These are phyloP conservation scores for Aspergillus panamensis DNA, from an alignment of 495 filamentous ascomycete genomes.

Conservation along the genomic window DNA sequence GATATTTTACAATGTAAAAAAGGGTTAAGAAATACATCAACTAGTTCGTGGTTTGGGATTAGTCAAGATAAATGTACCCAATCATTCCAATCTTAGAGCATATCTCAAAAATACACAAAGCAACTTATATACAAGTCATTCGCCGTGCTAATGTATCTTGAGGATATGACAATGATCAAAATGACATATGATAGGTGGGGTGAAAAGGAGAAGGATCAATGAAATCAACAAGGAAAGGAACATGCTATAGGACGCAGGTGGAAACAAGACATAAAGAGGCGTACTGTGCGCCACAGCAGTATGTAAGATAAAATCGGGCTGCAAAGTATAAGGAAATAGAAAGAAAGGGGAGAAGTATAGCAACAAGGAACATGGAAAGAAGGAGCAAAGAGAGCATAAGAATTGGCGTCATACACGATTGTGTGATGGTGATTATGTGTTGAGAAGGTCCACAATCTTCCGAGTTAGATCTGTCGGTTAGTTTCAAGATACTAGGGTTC, in stretches of 20 bases:
- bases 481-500: not conserved
- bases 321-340: not conserved
- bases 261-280: constrained; percentile 2
- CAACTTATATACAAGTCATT: constrained; percentile 16
- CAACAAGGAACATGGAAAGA: constrained; percentile 1
- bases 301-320: not conserved
- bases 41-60: not conserved
- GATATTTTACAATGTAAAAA: not conserved
- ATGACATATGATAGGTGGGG: not conserved
- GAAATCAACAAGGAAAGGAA: not conserved
- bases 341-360: constrained; percentile 6
- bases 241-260: not conserved
- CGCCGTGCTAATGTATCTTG: constrained; percentile 4
- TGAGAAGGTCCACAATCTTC: not conserved
- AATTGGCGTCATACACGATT: constrained; percentile 2
- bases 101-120: not conserved
- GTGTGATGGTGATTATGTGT: not conserved
- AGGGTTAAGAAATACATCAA: not conserved
- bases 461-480: no score
- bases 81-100: not conserved
- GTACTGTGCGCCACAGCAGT: not conserved
- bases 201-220: not conserved
- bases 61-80: not conserved
- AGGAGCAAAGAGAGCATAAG: constrained; percentile 13
- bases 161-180: not conserved